Evolutionary conservation across 2,329 filamentous ascomycete species (phyloP), one percentile per base, ranked within the genome.

Genomic region (Alternaria incomplexa): DNA sequence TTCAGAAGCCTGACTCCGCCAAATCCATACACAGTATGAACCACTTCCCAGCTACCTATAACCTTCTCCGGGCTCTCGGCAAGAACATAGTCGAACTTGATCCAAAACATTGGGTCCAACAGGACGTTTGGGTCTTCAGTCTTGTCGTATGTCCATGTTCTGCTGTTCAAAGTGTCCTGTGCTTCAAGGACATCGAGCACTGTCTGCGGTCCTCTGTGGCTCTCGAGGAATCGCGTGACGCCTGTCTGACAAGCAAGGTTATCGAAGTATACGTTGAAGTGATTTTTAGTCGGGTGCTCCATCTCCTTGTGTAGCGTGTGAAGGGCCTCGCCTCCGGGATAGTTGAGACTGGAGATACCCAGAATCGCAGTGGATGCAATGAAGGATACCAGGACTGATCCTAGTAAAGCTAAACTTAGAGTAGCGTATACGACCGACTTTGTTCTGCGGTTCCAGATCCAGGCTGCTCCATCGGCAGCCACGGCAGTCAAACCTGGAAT

Each of bases 321-420:
- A 10, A 98, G 84, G 3, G 94, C 96, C 62, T 92, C 88, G 22
- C 93, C 96, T 51, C 96, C 96, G 1, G 96, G 96, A 76, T 99
- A 99, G 81, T 97, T 99, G 61, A 96, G 88, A 13, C 92, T 90
- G 0, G 93, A 97, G 63, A 96, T 83, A 26, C 91, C 85, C 2
- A 97, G 88, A 81, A 97, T 88, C 30, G 81, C 85, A 4, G 85
- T 83, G 60, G 90, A 92, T 36, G 87, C 83, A 6, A 83, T 81
- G 63, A 92, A 87, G 2, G 89, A 87, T 5, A 81, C 78, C 1
- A 90, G 63, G 0, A 92, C 83, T 0, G 91, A 93, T 1, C 83
- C 76, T 4, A 87, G 76, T 3, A 96, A 76, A 1, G 79, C 72
- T 3, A 88, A 65, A 3, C 88, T 87, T 9, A 88, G 79, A 1